phyloP scores from a whole-genome alignment of 352 stramenopile species.

The Pythium myriotylum region DNA sequence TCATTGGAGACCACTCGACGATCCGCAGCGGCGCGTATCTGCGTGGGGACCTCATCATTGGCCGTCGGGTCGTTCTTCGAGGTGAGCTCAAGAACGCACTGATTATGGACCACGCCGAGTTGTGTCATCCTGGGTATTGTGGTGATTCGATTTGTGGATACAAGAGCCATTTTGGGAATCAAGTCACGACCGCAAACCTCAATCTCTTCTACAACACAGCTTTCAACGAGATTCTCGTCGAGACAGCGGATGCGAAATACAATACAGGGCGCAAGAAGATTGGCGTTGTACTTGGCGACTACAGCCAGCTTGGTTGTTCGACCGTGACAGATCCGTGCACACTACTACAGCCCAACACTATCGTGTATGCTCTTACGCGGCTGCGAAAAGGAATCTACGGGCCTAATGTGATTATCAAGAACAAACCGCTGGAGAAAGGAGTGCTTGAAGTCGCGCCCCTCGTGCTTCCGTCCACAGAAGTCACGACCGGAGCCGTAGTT shows the following conservation, averaged over 20 bases:
- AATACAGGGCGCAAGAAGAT: slow-evolving; percentile 72
- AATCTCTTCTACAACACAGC: slow-evolving; percentile 42
- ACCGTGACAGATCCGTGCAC: slow-evolving; percentile 76
- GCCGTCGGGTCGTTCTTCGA: slow-evolving; percentile 59
- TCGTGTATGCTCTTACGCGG: slow-evolving; percentile 70
- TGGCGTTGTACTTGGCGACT: slow-evolving; percentile 71
- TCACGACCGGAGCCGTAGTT: not conserved
- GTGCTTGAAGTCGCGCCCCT: slow-evolving; percentile 58
- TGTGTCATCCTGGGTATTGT: slow-evolving; percentile 76
- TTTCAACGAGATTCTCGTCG: slow-evolving; percentile 20
- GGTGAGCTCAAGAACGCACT: slow-evolving; percentile 76
- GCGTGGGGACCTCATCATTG: slow-evolving; percentile 67
- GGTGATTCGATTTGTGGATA: slow-evolving; percentile 74
- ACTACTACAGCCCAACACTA: slow-evolving; percentile 53
- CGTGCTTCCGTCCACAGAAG: not conserved
- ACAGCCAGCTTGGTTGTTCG: slow-evolving; percentile 72
- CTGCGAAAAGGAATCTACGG: slow-evolving; percentile 73
- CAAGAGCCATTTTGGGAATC: slow-evolving; percentile 84
- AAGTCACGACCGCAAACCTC: slow-evolving; percentile 80
- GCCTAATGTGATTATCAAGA: slow-evolving; percentile 72
- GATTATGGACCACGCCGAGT: slow-evolving; percentile 71
- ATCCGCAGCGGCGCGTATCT: slow-evolving; percentile 71
- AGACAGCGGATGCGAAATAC: slow-evolving; percentile 45
- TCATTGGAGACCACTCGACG: slow-evolving; percentile 66
- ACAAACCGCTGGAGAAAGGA: slow-evolving; percentile 75